Evolutionary conservation across 1,139 yeast species (phyloP).

Genomic region (Diutina mesorugosa): DNA sequence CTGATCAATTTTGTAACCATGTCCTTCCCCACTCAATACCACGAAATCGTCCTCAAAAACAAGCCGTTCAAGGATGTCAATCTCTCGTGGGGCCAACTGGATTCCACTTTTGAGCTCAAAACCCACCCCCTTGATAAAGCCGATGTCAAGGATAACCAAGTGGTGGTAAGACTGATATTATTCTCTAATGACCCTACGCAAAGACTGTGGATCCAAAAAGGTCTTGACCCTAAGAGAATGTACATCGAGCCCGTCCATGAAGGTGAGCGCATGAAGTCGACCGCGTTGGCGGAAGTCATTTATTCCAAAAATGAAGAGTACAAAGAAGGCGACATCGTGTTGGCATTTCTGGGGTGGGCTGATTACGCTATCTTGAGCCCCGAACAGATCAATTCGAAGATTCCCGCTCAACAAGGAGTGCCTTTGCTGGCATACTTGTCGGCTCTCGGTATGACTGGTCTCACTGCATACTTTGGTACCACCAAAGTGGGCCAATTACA

Average conservation of each 20-base stretch:
- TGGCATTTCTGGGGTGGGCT: conserved; percentile 25
- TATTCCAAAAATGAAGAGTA: conserved; percentile 26
- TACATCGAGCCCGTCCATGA: conserved; percentile 34
- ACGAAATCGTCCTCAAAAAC: conserved; percentile 9
- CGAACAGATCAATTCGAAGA: conserved; percentile 9
- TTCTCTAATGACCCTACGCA: conserved; percentile 62
- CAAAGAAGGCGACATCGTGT: conserved; percentile 30
- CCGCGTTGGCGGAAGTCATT: conserved; percentile 37
- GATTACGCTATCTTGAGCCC: conserved; percentile 18
- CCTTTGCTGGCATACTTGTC: conserved; percentile 17
- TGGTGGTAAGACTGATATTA: conserved; percentile 33
- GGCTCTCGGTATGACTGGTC: conserved; percentile 42
- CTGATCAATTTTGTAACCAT: neutral
- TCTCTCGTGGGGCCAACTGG: conserved; percentile 13
- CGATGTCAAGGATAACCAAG: conserved; percentile 26
- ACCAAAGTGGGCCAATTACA: conserved; percentile 28
- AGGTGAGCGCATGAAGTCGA: conserved; percentile 37
- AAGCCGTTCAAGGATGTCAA: conserved; percentile 11
- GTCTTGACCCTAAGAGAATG: conserved; percentile 23
- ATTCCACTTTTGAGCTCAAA: conserved; percentile 22
- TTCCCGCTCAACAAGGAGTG: conserved; percentile 7
- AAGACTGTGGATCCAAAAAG: conserved; percentile 44
- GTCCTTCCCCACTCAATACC: neutral
- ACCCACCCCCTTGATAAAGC: conserved; percentile 9
- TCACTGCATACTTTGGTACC: conserved; percentile 53